Base-by-base conservation (phyloP, 2,329 filamentous ascomycete species). In the Furcasterigmium sp. region DNA sequence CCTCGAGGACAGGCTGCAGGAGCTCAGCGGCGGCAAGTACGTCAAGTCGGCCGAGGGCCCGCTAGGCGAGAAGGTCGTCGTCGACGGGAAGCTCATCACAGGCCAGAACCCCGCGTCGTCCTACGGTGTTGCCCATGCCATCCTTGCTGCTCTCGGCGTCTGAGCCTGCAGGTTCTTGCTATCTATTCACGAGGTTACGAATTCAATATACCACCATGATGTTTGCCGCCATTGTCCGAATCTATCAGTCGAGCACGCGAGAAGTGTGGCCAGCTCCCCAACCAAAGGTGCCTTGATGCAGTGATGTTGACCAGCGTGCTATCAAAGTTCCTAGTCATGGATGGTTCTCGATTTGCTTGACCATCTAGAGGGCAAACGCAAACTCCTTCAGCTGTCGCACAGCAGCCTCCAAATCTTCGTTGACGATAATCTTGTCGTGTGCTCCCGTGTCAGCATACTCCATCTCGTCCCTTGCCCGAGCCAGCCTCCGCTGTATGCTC, bases 391-490 rank as follows among this genome's bases (percentile, higher is more conserved):
- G 59, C 55, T 78, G 64, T 56, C 65, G 64, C 57, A 73, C 78
- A 1, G 76, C 75, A 46, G 55, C 63, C 39, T 74, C 70, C 19
- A 76, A 59, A 52, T 75, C 57, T 43, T 67, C 62, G 44, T 68
- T 67, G 43, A 64, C 55, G 7, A 67, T 59, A 29, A 62, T 58
- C 41, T 56, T 54, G 51, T 67, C 62, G 43, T 65, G 62, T 5
- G 59, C 78, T 15, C 84, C 85, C 2, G 75, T 78, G 64, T 82
- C 76, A 32, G 84, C 73, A 59, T 78, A 93, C 48, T 84, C 85
- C 47, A 93, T 72, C 70, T 94, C 88, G 39, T 79, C 73, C 62
- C 76, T 74, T 3, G 88, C 88, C 63, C 88, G 87, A 10, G 69
- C 65, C 44, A 93, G 66, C 39, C 88, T 73, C 63, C 85, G 83